Percentiles rank a stretch among this genome's conserved stretches.
Conservation (phyloP, 2,329 filamentous ascomycete species). For the Penicillium hordei region DNA sequence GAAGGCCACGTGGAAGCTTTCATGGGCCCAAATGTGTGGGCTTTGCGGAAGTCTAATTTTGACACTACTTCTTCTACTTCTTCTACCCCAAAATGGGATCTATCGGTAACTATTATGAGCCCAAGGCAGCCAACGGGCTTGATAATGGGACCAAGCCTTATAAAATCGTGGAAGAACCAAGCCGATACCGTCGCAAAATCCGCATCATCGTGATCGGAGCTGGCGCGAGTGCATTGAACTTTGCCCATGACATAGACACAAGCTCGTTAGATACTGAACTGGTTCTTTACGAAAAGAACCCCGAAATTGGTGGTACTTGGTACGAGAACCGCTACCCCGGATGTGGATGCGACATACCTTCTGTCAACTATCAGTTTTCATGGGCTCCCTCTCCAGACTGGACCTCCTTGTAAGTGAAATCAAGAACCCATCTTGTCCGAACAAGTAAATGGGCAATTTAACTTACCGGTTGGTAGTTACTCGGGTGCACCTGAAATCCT, state of each 20-base stretch:
- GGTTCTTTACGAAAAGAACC: constrained; percentile 35
- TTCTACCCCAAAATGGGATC: constrained; percentile 4
- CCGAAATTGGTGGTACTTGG: constrained; percentile 42
- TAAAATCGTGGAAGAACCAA: constrained; percentile 13
- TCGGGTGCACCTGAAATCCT: constrained; percentile 28
- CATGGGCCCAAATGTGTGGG: too few relatives aligned
- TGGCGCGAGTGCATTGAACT: constrained; percentile 18
- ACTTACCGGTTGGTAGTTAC: constrained; percentile 18
- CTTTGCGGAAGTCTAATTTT: too few relatives aligned
- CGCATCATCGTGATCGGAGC: constrained; percentile 19
- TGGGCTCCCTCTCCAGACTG: constrained; percentile 29
- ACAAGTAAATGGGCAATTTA: not conserved
- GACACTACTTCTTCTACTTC: not conserved
- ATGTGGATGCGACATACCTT: constrained; percentile 35
- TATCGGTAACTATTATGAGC: constrained; percentile 4
- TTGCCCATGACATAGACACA: constrained; percentile 18
- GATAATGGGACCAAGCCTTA: constrained; percentile 1
- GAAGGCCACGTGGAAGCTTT: too few relatives aligned
- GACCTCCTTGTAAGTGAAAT: constrained; percentile 14
- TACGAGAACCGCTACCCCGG: constrained; percentile 37
- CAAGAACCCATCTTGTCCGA: constrained; percentile 3
- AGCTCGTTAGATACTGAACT: constrained; percentile 19
- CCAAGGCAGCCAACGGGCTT: not conserved
- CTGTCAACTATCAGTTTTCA: constrained; percentile 35
- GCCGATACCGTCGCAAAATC: constrained; percentile 13